Evolutionary conservation across 2,329 filamentous ascomycete genomes (phyloP), one percentile per base, ranked within the genome.

Genomic region (Pestalotiopsis sp.): DNA sequence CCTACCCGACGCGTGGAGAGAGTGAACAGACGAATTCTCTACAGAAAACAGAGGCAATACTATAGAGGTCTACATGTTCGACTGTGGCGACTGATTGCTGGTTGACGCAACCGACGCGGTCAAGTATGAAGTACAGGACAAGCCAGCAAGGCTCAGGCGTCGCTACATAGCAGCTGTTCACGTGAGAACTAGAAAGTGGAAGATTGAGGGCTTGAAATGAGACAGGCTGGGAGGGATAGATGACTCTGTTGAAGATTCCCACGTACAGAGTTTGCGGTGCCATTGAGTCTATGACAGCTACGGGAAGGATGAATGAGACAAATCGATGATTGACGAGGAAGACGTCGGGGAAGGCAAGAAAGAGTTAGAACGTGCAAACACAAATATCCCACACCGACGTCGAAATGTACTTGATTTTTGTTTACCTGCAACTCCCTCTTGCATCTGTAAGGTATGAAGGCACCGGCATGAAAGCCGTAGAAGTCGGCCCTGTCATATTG

Each of bases 311-410:
- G 17, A 38, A 41, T 27, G 36, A 39, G 39, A 23, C 11, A n/a
- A 45, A 23, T 20, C 61, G 20, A 64, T 27, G 52, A 45, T 27
- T 56, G 64, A 57, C 45, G 45, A 67, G 45, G 11, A 31, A 38
- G 12, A 45, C 20, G 57, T 23, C 25, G 27, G n/a, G 12, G 58
- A 49, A 49, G 65, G 59, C 56, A 67, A 65, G 61, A 64, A 73
- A 73, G 71, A 73, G 57, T 70, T 74, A 74, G 71, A 74, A 49
- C 70, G 71, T 74, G 71, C 70, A 70, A 72, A 73, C 71, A 70
- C 68, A 66, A 64, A 45, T 66, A 56, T 68, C 41, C 41, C 36
- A 59, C n/a, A 39, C 36, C 39, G 60, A 56, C 56, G 61, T 49
- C 20, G 61, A 64, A 64, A 25, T 64, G 61, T 39, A 64, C 39